Base-by-base conservation (phyloP, 2,329 filamentous ascomycete genomes). In the Colletotrichum chrysophilum region DNA sequence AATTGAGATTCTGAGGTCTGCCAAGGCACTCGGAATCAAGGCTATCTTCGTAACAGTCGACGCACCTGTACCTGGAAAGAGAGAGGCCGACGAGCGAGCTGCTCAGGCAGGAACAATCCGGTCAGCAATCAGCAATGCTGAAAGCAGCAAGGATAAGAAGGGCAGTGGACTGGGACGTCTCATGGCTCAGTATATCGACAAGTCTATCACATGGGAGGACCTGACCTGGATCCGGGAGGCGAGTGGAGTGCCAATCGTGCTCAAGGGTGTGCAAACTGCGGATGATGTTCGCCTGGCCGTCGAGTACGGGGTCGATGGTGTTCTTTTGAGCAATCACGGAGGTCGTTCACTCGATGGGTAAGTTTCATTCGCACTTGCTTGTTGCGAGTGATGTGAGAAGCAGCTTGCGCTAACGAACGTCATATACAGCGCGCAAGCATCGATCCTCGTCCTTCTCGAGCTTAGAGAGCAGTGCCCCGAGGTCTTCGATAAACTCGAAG, bases 261-360 rank as follows among this genome's bases (percentile, higher is more conserved):
- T 95, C 24, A 95, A 95, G 82, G 93, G 93, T 0, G 90, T 95
- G 14, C 93, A 95, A 83, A 91, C 89, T 10, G 89, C 90, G 0
- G 85, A 87, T 30, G 93, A 95, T 81, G 93, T 93, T 9, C 85
- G 87, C 65, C 87, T 86, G 78, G 91, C 91, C 2, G 87, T 93
- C 32, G 88, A 93, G 68, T 80, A 88, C 13, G 93, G 91, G 0
- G 89, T 91, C 5, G 90, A 95, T 77, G 93, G 91, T 0, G 93
- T 95, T 62, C 88, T 95, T 2, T 85, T 95, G 3, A 91, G 88
- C 18, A 95, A 95, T 78, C 94, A 95, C 80, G 94, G 93, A 1
- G 93, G 93, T 0, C 83, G 93, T 48, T 87, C 84, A 60, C 79
- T 88, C 1, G 89, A 91, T 73, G 84, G 88, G 2, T 80, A 18